Evolutionary conservation across 148 eudicot species (phyloP).

Genomic region (Heliosperma pusillum): DNA sequence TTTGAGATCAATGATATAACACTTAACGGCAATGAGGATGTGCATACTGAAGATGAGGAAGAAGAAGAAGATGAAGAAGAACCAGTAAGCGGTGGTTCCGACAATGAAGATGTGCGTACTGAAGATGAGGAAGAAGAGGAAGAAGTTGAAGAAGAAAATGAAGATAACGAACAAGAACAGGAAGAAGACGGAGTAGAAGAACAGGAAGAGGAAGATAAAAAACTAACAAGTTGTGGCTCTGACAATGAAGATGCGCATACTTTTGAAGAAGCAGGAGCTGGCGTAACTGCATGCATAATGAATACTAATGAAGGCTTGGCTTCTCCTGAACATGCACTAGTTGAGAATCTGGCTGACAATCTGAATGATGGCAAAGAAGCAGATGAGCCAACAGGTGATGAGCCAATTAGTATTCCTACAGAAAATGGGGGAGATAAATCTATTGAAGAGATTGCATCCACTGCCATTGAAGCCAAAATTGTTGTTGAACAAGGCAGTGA

Average conservation of each 20-base stretch:
- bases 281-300: background rate
- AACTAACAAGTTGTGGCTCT: background rate
- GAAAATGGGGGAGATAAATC: constrained; percentile 16
- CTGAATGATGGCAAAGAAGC: constrained; percentile 15
- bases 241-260: background rate
- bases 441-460: constrained; percentile 7
- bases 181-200: background rate
- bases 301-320: constrained; percentile 21
- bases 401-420: constrained; percentile 11
- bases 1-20: constrained; percentile 3
- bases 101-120: background rate
- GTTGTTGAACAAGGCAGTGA: constrained; percentile 11
- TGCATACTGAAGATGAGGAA: background rate
- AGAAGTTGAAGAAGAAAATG: background rate
- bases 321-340: constrained; percentile 16
- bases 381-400: constrained; percentile 3
- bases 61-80: constrained; percentile 4
- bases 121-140: constrained; percentile 1
- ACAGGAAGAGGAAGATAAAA: background rate
- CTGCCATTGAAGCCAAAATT: background rate
- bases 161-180: background rate
- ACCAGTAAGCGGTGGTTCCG: background rate
- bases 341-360: constrained; percentile 2
- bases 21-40: constrained; percentile 8
- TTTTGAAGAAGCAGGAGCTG: background rate